Conservation (phyloP, 1,284 basidiomycete species). For the Cryptococcus hybrid region DNA sequence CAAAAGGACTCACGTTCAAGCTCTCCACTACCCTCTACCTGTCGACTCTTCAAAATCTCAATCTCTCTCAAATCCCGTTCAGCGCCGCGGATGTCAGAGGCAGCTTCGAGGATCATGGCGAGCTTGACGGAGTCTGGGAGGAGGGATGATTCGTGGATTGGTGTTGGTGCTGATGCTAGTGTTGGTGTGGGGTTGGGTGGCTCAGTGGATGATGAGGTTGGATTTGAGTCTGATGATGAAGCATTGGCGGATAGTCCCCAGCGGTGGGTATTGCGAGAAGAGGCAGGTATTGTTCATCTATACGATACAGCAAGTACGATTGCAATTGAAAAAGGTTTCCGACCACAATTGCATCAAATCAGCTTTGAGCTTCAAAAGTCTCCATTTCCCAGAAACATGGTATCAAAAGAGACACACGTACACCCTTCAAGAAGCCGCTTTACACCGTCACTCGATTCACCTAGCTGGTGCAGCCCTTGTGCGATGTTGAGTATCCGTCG, state of each 20-base stretch:
- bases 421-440: conserved; percentile 36
- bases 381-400: neutral
- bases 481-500: conserved; percentile 20
- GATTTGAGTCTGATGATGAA: too few relatives aligned
- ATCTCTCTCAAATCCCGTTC: conserved; percentile 43
- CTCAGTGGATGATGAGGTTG: neutral
- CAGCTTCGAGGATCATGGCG: conserved; percentile 37
- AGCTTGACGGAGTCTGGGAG: conserved; percentile 29
- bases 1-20: conserved; percentile 31
- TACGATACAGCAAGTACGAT: too few relatives aligned
- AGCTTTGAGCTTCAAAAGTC: neutral
- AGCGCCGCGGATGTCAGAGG: conserved; percentile 30
- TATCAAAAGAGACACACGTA: conserved; percentile 13
- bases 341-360: too few relatives aligned
- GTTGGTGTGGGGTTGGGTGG: too few relatives aligned
- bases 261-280: conserved; percentile 16
- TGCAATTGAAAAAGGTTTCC: too few relatives aligned
- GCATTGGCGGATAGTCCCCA: neutral
- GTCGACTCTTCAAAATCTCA: conserved; percentile 25
- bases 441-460: conserved; percentile 27
- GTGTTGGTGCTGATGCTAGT: too few relatives aligned
- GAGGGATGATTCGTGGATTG: conserved; percentile 16
- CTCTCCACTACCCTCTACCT: conserved; percentile 34
- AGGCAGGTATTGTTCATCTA: conserved; percentile 37
- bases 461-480: conserved; percentile 24